Percentiles rank a stretch among this genome's conserved stretches.
phyloP scores from a whole-genome alignment of 495 filamentous ascomycete species.

The Chaetomidium leptoderma region DNA sequence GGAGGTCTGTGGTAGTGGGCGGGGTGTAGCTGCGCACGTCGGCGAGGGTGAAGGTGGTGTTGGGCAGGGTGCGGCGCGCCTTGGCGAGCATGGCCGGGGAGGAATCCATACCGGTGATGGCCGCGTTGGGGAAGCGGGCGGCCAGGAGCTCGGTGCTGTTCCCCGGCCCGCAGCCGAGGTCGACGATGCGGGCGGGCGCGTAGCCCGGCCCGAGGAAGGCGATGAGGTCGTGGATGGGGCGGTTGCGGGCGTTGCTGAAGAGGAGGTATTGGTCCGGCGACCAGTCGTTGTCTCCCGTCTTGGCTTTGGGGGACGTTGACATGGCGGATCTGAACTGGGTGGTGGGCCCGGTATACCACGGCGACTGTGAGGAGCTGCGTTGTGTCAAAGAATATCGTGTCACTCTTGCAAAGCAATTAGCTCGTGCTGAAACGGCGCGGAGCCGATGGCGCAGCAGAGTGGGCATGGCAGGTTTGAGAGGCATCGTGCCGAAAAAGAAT shows the following conservation, averaged over 20 bases:
- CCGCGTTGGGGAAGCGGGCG: conserved; percentile 42
- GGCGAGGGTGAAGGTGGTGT: conserved; percentile 34
- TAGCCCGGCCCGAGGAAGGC: conserved; percentile 10
- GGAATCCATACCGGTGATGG: conserved; percentile 50
- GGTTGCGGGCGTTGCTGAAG: conserved; percentile 14
- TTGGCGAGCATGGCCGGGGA: conserved; percentile 50
- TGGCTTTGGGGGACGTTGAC: conserved; percentile 22
- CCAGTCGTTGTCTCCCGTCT: conserved; percentile 31
- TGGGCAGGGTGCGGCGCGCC: conserved; percentile 36
- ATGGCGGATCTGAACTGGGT: not conserved
- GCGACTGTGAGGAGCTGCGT: no score
- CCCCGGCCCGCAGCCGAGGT: conserved; percentile 55
- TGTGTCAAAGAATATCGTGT: no score
- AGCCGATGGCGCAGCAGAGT: no score
- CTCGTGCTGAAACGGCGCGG: no score
- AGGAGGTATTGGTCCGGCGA: conserved; percentile 19
- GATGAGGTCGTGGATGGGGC: conserved; percentile 20
- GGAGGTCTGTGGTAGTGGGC: conserved; percentile 35
- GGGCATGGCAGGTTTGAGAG: no score
- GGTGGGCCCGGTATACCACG: not conserved
- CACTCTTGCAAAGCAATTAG: no score
- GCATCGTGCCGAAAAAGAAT: no score
- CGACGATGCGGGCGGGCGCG: conserved; percentile 41
- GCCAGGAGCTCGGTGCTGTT: conserved; percentile 49
- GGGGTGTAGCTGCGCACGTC: conserved; percentile 42